Conservation (phyloP, 139 green algal species). For the Pleodorina starrii region DNA sequence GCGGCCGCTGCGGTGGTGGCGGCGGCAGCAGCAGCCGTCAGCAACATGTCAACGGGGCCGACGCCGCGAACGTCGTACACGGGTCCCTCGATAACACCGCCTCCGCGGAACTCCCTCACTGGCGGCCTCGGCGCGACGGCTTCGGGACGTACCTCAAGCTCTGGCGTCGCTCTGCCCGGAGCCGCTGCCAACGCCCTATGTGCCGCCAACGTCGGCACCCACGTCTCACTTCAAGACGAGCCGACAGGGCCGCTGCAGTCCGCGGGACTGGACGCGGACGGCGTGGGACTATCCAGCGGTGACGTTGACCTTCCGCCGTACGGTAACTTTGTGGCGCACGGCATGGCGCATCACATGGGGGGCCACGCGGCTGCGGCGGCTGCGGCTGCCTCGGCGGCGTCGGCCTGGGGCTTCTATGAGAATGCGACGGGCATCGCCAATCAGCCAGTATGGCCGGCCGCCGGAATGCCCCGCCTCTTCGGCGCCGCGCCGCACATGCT, state of each 20-base stretch:
- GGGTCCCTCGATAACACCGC: not conserved
- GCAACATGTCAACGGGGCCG: not conserved
- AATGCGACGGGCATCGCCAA: not conserved
- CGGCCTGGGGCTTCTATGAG: constrained; percentile 39
- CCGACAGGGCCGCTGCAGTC: not conserved
- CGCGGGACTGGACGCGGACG: constrained; percentile 3
- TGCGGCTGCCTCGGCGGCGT: not conserved
- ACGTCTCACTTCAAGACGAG: not conserved
- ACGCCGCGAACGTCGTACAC: constrained; percentile 25
- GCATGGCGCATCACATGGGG: constrained; percentile 15
- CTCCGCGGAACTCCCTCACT: not conserved
- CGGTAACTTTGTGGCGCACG: not conserved
- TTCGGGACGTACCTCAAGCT: constrained; percentile 18
- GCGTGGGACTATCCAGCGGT: not conserved
- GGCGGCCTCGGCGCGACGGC: not conserved
- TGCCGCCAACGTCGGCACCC: not conserved
- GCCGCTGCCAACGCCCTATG: not conserved
- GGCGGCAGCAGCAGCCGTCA: constrained; percentile 17
- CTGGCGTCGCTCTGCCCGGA: not conserved
- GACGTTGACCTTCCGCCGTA: constrained; percentile 30
- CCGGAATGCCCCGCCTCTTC: constrained; percentile 15
- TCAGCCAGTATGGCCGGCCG: constrained; percentile 25
- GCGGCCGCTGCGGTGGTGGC: constrained; percentile 25
- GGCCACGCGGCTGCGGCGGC: not conserved
- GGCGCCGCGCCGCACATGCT: not conserved